These are phyloP conservation scores for Lenzites betulinus DNA, from an alignment of 768 basidiomycete genomes.

Conservation along the genomic window DNA sequence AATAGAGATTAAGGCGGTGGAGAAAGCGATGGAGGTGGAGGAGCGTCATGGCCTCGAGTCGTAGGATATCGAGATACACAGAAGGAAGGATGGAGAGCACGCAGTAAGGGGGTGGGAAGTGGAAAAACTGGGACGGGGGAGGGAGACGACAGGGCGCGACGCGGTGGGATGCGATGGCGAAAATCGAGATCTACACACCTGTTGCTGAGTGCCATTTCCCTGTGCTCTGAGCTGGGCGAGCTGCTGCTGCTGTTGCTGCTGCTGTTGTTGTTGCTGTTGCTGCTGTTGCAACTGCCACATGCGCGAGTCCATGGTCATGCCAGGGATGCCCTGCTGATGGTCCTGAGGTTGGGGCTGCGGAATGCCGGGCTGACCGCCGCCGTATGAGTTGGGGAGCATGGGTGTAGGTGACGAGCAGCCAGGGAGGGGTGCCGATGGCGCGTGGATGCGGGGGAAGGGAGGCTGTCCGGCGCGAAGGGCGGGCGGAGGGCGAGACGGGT, in stretches of 20 bases:
- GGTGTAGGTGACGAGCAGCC: conserved; percentile 48
- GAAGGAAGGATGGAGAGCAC: neutral
- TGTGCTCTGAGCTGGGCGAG: conserved; percentile 6
- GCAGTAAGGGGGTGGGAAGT: neutral
- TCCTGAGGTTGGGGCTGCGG: conserved; percentile 43
- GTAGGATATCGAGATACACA: neutral
- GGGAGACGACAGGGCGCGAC: conserved; percentile 1
- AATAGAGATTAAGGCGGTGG: conserved; percentile 25
- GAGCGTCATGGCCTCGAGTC: neutral
- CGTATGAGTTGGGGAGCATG: conserved; percentile 55
- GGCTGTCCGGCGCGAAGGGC: conserved; percentile 2
- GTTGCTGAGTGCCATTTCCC: conserved; percentile 16
- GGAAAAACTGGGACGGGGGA: conserved; percentile 12
- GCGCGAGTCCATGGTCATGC: conserved; percentile 54
- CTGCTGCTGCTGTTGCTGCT: conserved; percentile 13
- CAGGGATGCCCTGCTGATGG: conserved; percentile 40
- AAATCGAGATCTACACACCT: conserved; percentile 21
- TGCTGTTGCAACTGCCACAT: conserved; percentile 57
- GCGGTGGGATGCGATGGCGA: neutral
- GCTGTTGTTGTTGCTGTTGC: conserved; percentile 21
- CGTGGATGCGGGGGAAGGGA: conserved; percentile 23
- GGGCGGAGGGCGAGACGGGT: conserved; percentile 19
- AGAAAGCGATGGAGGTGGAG: conserved; percentile 16
- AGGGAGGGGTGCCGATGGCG: conserved; percentile 45
- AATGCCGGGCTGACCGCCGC: conserved; percentile 47